Evolutionary conservation across 495 filamentous ascomycete species (phyloP).

Genomic region (Podospora conica): DNA sequence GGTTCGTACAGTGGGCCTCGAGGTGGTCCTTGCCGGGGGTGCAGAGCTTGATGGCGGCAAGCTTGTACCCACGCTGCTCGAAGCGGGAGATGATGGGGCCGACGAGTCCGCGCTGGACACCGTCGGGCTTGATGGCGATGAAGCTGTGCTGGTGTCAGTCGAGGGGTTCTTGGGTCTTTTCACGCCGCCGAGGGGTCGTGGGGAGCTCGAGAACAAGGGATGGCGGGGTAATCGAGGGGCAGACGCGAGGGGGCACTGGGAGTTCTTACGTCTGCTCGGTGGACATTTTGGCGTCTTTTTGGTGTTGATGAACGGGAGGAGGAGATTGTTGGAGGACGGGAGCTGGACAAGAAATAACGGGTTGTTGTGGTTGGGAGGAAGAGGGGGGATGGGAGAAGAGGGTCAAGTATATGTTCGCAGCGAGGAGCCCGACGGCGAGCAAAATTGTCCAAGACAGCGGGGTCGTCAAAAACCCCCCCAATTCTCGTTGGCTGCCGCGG

Average conservation of each 20-base stretch:
- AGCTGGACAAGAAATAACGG: slow-evolving; percentile 30
- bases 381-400: slow-evolving; percentile 14
- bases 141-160: slow-evolving; percentile 54
- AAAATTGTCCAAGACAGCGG: slow-evolving; percentile 6
- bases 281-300: slow-evolving; percentile 61
- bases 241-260: slow-evolving; percentile 6
- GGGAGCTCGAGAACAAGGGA: slow-evolving; percentile 8
- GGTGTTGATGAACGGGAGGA: slow-evolving; percentile 23
- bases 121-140: slow-evolving; percentile 99
- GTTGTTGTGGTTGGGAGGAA: slow-evolving; percentile 9
- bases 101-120: slow-evolving; percentile 98
- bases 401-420: slow-evolving; percentile 19
- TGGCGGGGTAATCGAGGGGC: slow-evolving; percentile 30
- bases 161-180: slow-evolving; percentile 38
- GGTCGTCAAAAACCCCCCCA: neutral
- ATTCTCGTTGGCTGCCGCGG: slow-evolving; percentile 8
- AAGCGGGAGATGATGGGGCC: slow-evolving; percentile 96
- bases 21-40: slow-evolving; percentile 85
- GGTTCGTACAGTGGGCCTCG: slow-evolving; percentile 76
- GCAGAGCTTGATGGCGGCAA: slow-evolving; percentile 91
- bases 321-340: slow-evolving; percentile 27
- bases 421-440: slow-evolving; percentile 14
- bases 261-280: slow-evolving; percentile 83
- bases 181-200: neutral
- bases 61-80: slow-evolving; percentile 94